A percentile compares a stretch with the other conserved stretches of the same genome.
Evolutionary conservation across 768 basidiomycete species (phyloP).

Genomic region (Termitomyces sp.): DNA sequence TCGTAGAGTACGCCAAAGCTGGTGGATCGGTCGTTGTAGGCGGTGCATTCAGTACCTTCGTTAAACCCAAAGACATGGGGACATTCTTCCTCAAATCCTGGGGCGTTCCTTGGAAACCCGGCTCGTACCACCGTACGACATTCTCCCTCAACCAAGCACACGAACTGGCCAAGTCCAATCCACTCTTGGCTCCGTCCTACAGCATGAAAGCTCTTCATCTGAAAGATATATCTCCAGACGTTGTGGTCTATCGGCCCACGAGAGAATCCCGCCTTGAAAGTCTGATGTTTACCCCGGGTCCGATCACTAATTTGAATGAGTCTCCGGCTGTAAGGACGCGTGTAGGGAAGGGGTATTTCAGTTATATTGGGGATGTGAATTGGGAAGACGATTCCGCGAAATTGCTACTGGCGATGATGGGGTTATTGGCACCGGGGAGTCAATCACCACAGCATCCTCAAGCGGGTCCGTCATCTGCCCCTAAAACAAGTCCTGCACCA

Average conservation of each 20-base stretch:
- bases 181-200: constrained; percentile 24
- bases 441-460: background rate
- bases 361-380: constrained; percentile 33
- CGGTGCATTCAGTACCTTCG: constrained; percentile 28
- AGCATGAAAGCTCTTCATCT: constrained; percentile 43
- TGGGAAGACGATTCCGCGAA: constrained; percentile 24
- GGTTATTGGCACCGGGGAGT: constrained; percentile 5
- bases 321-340: constrained; percentile 24
- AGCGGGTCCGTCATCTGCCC: background rate
- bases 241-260: constrained; percentile 29
- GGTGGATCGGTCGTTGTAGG: constrained; percentile 38
- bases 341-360: constrained; percentile 33
- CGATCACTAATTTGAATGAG: constrained; percentile 9
- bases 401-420: constrained; percentile 34
- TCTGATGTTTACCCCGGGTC: constrained; percentile 20
- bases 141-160: constrained; percentile 29
- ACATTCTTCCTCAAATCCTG: constrained; percentile 26
- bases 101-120: constrained; percentile 33
- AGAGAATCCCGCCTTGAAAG: constrained; percentile 22
- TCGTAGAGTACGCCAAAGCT: constrained; percentile 32
- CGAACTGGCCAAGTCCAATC: constrained; percentile 25
- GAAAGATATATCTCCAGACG: constrained; percentile 23
- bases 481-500: background rate
- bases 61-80: constrained; percentile 20
- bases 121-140: constrained; percentile 37